phyloP scores from a whole-genome alignment of 1,284 basidiomycete genomes.

The Cystobasidium slooffiae region DNA sequence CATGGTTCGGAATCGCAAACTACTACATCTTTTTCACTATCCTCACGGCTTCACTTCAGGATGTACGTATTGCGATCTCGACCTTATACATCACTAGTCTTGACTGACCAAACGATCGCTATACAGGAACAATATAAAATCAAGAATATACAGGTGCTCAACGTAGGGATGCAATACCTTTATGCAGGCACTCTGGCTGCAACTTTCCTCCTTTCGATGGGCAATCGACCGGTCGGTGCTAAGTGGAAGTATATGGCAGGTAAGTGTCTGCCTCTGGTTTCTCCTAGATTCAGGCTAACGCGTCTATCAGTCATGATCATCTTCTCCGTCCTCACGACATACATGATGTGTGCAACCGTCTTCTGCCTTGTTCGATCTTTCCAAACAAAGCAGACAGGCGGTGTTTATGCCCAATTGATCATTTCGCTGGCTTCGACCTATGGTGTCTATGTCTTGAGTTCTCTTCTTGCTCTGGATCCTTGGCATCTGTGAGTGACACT shows the following conservation, averaged over 20 bases:
- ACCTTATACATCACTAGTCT: background rate
- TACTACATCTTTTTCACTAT: conserved; percentile 97
- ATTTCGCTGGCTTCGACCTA: conserved; percentile 78
- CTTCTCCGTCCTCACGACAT: conserved; percentile 78
- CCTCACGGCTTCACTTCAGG: conserved; percentile 84
- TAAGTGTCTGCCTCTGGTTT: background rate
- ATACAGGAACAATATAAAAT: conserved; percentile 56
- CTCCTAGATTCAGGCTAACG: background rate
- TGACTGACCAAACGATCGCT: background rate
- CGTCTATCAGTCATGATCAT: conserved; percentile 71
- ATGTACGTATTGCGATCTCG: conserved; percentile 64
- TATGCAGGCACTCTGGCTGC: conserved; percentile 83
- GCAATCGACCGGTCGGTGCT: conserved; percentile 87
- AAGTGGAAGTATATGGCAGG: conserved; percentile 55
- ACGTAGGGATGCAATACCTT: conserved; percentile 72
- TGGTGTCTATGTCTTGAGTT: conserved; percentile 72
- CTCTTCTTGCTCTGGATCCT: conserved; percentile 87
- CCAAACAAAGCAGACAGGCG: conserved; percentile 60
- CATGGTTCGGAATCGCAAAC: conserved; percentile 93
- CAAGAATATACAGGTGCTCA: conserved; percentile 73
- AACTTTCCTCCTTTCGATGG: conserved; percentile 94
- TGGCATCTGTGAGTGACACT: conserved; percentile 62
- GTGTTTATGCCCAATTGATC: conserved; percentile 72
- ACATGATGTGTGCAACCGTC: conserved; percentile 73
- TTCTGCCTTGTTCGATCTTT: conserved; percentile 74